phyloP scores from a whole-genome alignment of 306 rosid species.

The barrel medic (Medicago truncatula) region MtrunA17r5.0-ANR NC_053046.1:24007501-24008000 shows the following conservation, averaged over 20 bases:
- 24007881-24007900: too few relatives aligned
- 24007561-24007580: constrained; percentile 89
- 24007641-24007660: constrained; percentile 4
- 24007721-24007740: neutral
- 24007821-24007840: neutral
- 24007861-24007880: too few relatives aligned
- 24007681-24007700: constrained; percentile 6
- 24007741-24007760: constrained; percentile 7
- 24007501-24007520: constrained; percentile 82
- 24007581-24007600: constrained; percentile 99
- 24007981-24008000: too few relatives aligned
- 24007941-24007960: too few relatives aligned
- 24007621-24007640: constrained; percentile 58
- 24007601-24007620: constrained; percentile 91
- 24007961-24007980: too few relatives aligned
- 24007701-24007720: constrained; percentile 10
- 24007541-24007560: constrained; percentile 81
- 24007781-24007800: constrained; percentile 15
- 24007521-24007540: constrained; percentile 87
- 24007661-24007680: constrained; percentile 22
- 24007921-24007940: too few relatives aligned
- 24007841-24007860: neutral
- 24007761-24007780: neutral
- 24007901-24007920: too few relatives aligned
- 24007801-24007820: neutral